These are phyloP conservation scores for Acanthamoeba triangularis DNA, from an alignment of 208 protist species.

Conservation along the genomic window DNA sequence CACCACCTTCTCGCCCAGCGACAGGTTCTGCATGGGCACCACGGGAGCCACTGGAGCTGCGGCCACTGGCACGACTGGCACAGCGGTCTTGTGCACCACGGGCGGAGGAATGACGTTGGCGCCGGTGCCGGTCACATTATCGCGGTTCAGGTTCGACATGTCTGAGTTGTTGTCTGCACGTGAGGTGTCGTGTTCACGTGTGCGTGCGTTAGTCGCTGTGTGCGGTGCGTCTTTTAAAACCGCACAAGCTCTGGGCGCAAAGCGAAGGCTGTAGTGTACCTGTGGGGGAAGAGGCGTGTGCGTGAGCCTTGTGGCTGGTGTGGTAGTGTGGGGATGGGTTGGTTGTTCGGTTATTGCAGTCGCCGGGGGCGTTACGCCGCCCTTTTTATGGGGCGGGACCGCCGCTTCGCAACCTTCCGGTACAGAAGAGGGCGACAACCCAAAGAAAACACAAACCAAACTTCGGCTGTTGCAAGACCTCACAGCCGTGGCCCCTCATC, in stretches of 20 bases:
- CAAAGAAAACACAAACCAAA: background rate
- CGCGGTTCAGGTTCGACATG: background rate
- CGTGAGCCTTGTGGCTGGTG: no score
- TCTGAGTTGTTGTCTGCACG: background rate
- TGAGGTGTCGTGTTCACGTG: background rate
- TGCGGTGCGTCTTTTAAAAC: no score
- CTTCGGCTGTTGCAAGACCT: background rate
- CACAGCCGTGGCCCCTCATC: no score
- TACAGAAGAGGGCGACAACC: background rate
- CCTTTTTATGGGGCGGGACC: background rate
- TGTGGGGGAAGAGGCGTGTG: no score
- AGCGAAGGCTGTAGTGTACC: background rate
- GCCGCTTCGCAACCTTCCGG: background rate
- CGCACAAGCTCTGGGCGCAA: no score
- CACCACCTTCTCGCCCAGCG: background rate
- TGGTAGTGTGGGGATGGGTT: no score
- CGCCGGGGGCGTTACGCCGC: background rate
- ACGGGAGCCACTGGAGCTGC: background rate
- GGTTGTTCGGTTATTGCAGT: no score
- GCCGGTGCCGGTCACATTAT: background rate
- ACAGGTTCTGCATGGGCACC: conserved; percentile 7
- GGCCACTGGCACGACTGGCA: background rate
- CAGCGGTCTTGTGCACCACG: background rate
- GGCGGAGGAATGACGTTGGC: conserved; percentile 13
- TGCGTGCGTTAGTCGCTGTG: no score